phyloP scores from a whole-genome alignment of 371 early-diverging fungal species.

The Batkoa obscura region DNA sequence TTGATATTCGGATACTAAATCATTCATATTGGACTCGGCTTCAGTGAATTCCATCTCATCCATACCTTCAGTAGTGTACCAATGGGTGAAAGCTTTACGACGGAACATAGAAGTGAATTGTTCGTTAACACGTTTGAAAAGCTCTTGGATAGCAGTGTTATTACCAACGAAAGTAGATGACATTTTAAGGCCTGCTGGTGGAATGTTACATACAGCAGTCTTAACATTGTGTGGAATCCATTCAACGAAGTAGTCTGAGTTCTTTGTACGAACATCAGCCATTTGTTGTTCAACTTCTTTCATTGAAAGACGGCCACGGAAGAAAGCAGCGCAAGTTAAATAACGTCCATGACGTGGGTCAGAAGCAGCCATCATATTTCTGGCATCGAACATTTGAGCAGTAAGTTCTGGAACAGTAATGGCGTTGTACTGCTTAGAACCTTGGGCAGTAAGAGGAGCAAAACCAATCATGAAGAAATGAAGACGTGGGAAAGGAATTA shows the following conservation, averaged over 20 bases:
- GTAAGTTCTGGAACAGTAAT: slow-evolving; percentile 87
- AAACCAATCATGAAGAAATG: slow-evolving; percentile 99
- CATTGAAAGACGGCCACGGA: slow-evolving; percentile 96
- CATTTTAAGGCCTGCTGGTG: slow-evolving; percentile 92
- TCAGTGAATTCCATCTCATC: slow-evolving; percentile 94
- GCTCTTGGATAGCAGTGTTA: slow-evolving; percentile 94
- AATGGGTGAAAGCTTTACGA: slow-evolving; percentile 93
- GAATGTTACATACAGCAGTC: slow-evolving; percentile 96
- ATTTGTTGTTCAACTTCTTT: slow-evolving; percentile 99
- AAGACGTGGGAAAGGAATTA: slow-evolving; percentile 96
- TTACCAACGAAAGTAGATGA: slow-evolving; percentile 97
- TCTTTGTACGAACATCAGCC: slow-evolving; percentile 87
- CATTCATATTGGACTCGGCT: slow-evolving; percentile 85
- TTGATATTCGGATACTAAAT: slow-evolving; percentile 93
- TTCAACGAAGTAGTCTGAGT: slow-evolving; percentile 95
- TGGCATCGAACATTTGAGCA: slow-evolving; percentile 94
- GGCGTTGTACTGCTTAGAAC: slow-evolving; percentile 75
- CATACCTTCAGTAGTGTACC: slow-evolving; percentile 96
- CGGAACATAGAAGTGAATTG: slow-evolving; percentile 90
- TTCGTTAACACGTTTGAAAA: slow-evolving; percentile 93
- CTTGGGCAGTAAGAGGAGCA: slow-evolving; percentile 85
- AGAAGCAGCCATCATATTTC: slow-evolving; percentile 98
- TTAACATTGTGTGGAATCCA: slow-evolving; percentile 99
- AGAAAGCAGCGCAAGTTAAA: slow-evolving; percentile 93
- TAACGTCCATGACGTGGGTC: slow-evolving; percentile 97